Evolutionary conservation across 176 grass and related monocot genomes (phyloP).

Genomic region (Oryza australiensis): DNA sequence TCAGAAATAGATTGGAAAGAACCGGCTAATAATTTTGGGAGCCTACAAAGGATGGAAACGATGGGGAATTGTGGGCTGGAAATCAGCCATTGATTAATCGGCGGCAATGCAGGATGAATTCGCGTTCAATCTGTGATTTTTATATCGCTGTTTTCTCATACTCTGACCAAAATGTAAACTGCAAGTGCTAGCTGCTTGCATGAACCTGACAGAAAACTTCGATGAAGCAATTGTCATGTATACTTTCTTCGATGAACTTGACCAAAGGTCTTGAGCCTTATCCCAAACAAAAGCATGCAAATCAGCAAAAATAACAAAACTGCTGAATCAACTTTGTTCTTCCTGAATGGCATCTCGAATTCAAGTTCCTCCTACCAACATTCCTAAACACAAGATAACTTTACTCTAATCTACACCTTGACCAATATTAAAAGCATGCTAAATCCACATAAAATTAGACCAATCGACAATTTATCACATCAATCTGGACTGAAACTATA

Average conservation of each 20-base stretch:
- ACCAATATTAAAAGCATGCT: too few relatives aligned
- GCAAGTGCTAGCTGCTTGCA: too few relatives aligned
- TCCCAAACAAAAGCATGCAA: conserved; percentile 1
- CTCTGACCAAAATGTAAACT: too few relatives aligned
- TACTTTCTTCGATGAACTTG: too few relatives aligned
- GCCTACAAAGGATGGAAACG: neutral
- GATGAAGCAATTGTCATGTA: too few relatives aligned
- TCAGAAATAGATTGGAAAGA: neutral
- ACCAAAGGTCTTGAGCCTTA: too few relatives aligned
- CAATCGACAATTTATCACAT: too few relatives aligned
- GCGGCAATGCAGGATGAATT: conserved; percentile 21
- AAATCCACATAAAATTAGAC: too few relatives aligned
- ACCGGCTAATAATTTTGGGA: neutral
- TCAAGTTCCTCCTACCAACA: neutral
- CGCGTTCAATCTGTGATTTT: neutral
- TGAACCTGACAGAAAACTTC: too few relatives aligned
- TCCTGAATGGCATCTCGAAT: neutral
- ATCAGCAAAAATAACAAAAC: too few relatives aligned
- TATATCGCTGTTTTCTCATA: too few relatives aligned
- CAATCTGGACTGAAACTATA: too few relatives aligned
- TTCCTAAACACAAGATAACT: neutral
- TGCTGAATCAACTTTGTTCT: neutral
- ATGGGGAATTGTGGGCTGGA: neutral
- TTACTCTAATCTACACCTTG: neutral
- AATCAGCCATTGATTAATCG: neutral